Base-by-base conservation (phyloP, 176 grass and related monocot genomes). In the Poa pratensis region DNA sequence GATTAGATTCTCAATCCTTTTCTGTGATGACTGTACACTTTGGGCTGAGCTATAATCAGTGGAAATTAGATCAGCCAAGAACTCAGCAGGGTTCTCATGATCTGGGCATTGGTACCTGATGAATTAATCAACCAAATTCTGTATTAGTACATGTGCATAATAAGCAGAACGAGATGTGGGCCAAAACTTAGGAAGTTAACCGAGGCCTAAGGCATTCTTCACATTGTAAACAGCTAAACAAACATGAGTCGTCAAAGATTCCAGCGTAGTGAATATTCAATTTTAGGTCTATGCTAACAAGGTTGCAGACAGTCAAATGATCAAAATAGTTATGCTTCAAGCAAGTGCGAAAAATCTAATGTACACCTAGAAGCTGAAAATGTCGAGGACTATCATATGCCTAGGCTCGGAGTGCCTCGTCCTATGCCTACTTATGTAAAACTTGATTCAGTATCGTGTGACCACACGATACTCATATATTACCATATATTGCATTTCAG, bases 11-110 rank as follows among this genome's bases (percentile, higher is more conserved):
- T 92, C 96, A 53, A 92, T 94, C 86, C 90, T 94, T 86, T 90
- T 92, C 14, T 79, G 87, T 13, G 96, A 94, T 73, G 85, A 84
- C 17, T 92, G 82, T 39, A 96, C 96, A 82, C 86, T 92, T 91
- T 89, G 75, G 60, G 90, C 81, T 73, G 93, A 99, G 57, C 93
- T 86, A 88, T 96, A 99, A 88, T 99, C 91, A 66, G 89, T 65
- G 35, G 96, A 99, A 82, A 99, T 99, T 45, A 99, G 90, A 90
- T 99, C 96, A 66, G 96, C 96, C 51, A 99, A 85, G 80, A 99
- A 99, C 80, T 99, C 96, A n/a, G 96, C 93, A 79, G 91, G 93
- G 80, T 96, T 99, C 70, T 87, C 94, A 92, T 99, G 96, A 86
- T 94, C 96, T 69, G 96, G 93, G 75, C 96, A 99, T 22, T 84